Conservation (phyloP, 768 basidiomycete species). For the Macrolepiota fuliginosa region DNA sequence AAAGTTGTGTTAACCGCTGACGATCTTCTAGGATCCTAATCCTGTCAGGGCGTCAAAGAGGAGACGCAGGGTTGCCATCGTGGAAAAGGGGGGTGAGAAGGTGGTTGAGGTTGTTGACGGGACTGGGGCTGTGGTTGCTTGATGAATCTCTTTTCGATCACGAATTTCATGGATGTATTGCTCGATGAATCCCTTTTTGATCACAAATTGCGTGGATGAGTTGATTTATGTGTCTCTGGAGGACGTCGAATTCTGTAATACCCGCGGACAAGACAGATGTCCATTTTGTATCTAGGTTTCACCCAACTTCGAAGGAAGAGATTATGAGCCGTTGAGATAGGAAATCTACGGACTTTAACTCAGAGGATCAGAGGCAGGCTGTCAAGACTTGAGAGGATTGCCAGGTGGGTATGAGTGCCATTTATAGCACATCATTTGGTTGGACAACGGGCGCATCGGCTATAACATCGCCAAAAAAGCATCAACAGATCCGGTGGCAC, state of each 20-base stretch:
- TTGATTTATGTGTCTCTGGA: neutral
- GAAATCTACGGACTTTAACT: neutral
- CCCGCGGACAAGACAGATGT: neutral
- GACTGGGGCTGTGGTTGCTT: constrained; percentile 3
- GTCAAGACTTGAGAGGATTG: neutral
- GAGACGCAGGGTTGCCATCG: constrained; percentile 37
- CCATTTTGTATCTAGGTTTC: neutral
- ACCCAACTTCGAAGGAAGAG: neutral
- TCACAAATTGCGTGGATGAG: neutral
- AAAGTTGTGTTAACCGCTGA: neutral
- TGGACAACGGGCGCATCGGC: too few relatives aligned
- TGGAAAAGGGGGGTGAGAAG: constrained; percentile 29
- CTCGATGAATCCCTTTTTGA: neutral
- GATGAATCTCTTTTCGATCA: neutral
- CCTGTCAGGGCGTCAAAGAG: constrained; percentile 39
- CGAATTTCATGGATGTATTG: neutral
- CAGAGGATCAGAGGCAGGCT: neutral
- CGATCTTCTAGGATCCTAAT: constrained; percentile 29
- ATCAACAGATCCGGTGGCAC: neutral
- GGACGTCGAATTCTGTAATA: neutral
- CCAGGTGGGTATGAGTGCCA: neutral
- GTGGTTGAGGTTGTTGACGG: constrained; percentile 12
- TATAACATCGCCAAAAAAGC: neutral
- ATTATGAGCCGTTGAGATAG: neutral
- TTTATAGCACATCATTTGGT: neutral